Percentiles rank a stretch among this genome's conserved stretches.
phyloP scores from a whole-genome alignment of 768 basidiomycete genomes.

The Filobasidium floriforme region DNA sequence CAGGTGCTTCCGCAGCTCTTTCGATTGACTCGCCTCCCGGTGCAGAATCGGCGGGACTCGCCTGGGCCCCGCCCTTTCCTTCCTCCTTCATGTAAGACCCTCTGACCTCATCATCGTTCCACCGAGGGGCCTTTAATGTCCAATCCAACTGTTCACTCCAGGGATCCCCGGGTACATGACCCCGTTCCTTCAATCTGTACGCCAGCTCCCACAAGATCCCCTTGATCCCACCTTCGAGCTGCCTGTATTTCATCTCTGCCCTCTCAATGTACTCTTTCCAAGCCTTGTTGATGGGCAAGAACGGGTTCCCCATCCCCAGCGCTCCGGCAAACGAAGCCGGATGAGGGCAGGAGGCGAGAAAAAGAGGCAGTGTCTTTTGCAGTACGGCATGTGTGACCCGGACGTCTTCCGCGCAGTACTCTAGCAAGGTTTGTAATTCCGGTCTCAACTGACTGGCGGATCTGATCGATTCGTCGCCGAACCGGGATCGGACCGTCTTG shows the following conservation, averaged over 20 bases:
- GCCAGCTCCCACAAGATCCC: conserved; percentile 62
- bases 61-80: not conserved
- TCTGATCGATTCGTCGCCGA: conserved; percentile 62
- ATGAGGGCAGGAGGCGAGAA: conserved; percentile 73
- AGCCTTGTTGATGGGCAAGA: conserved; percentile 78
- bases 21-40: not conserved
- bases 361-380: conserved; percentile 66
- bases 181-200: conserved; percentile 49
- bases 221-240: conserved; percentile 60
- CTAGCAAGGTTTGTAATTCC: conserved; percentile 64
- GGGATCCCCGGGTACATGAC: conserved; percentile 63
- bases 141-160: conserved; percentile 92
- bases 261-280: conserved; percentile 76
- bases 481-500: conserved; percentile 58
- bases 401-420: conserved; percentile 82
- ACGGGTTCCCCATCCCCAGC: conserved; percentile 81
- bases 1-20: not conserved
- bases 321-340: conserved; percentile 89
- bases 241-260: conserved; percentile 68
- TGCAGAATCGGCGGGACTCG: not conserved
- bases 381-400: conserved; percentile 75
- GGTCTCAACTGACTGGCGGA: conserved; percentile 59
- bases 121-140: conserved; percentile 62
- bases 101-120: conserved; percentile 28
- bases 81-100: not conserved